Evolutionary conservation across 257 asterid species (phyloP).

Genomic region (Przewalskia tangutica): DNA sequence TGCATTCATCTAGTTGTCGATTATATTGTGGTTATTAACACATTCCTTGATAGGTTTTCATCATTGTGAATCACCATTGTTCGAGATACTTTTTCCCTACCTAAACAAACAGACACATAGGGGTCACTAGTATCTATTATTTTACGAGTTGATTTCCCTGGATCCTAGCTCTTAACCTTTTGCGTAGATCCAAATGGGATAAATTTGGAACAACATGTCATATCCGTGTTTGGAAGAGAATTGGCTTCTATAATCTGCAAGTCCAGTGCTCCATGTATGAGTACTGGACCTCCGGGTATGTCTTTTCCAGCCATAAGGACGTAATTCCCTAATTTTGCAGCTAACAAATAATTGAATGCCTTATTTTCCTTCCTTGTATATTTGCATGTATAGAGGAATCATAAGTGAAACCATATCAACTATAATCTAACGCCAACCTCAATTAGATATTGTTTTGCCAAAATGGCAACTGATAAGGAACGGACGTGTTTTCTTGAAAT

Average conservation of each 20-base stretch:
- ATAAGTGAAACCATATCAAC: too few species aligned
- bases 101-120: constrained; percentile 70
- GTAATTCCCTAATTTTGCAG: background rate
- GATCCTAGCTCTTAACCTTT: background rate
- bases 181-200: background rate
- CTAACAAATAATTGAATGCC: background rate
- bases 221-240: constrained; percentile 13
- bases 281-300: background rate
- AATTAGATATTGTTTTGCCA: background rate
- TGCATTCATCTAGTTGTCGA: too few species aligned
- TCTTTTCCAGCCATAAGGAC: background rate
- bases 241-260: constrained; percentile 12
- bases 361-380: too few species aligned
- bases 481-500: background rate
- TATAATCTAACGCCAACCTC: background rate
- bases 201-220: background rate
- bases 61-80: constrained; percentile 69
- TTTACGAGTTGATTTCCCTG: constrained; percentile 1
- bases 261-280: constrained; percentile 16
- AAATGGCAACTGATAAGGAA: background rate
- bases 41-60: constrained; percentile 80
- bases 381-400: too few species aligned
- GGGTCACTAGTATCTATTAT: constrained; percentile 88
- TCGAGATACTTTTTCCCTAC: constrained; percentile 80
- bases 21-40: too few species aligned